Conservation (phyloP, 306 rosid species). For the Gillenia trifoliata region DNA sequence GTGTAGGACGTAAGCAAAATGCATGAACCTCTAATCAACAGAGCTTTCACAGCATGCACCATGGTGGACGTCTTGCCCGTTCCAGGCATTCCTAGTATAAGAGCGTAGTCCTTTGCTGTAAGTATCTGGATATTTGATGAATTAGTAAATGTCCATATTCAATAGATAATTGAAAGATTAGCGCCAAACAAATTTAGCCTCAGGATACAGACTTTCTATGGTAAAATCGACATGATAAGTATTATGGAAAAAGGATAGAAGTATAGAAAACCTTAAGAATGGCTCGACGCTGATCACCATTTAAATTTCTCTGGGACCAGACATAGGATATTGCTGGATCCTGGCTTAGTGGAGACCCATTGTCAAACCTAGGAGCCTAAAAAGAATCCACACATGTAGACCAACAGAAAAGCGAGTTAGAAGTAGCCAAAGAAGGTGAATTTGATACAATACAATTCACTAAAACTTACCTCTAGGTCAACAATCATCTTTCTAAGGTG, state of each 20-base stretch:
- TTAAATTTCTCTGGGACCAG: conserved; percentile 72
- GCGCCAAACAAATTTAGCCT: not conserved
- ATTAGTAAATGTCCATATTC: not conserved
- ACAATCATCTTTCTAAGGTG: conserved; percentile 82
- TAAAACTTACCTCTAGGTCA: conserved; percentile 63
- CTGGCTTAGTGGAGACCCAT: conserved; percentile 74
- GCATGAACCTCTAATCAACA: conserved; percentile 83
- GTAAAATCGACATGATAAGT: not conserved
- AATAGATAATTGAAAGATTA: not conserved
- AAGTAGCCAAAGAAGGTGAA: conserved; percentile 5
- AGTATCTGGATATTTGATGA: conserved; percentile 56
- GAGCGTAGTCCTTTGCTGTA: conserved; percentile 80
- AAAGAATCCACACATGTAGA: conserved; percentile 21
- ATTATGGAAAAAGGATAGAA: not conserved
- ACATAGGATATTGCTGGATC: conserved; percentile 90
- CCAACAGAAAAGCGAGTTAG: conserved; percentile 12
- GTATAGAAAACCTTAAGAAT: conserved; percentile 67
- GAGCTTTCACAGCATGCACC: conserved; percentile 97
- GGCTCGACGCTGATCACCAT: conserved; percentile 86
- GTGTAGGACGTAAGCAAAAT: conserved; percentile 93
- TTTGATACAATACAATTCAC: conserved; percentile 1
- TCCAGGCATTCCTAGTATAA: conserved; percentile 98
- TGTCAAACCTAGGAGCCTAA: conserved; percentile 92
- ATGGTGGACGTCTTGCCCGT: conserved; percentile 95
- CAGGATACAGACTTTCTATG: conserved; percentile 12